phyloP scores from a whole-genome alignment of 768 basidiomycete species.

The Leccinellum luteum region DNA sequence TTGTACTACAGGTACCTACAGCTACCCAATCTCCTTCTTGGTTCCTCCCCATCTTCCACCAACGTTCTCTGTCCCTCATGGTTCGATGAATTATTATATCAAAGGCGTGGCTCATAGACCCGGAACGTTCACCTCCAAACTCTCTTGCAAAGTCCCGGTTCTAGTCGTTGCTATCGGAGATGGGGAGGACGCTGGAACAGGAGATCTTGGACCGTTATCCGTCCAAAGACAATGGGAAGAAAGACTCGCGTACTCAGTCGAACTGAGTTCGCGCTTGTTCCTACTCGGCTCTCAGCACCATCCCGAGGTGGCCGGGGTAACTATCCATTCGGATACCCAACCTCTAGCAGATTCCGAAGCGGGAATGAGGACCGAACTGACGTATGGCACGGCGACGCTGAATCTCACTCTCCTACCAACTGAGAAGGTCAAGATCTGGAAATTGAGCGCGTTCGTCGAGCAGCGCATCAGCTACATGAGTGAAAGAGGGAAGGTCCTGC shows the following conservation, averaged over 20 bases:
- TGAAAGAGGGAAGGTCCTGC: neutral
- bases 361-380: slow-evolving; percentile 11
- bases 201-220: slow-evolving; percentile 72
- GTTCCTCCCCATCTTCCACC: slow-evolving; percentile 83
- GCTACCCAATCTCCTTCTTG: slow-evolving; percentile 90
- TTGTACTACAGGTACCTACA: slow-evolving; percentile 72
- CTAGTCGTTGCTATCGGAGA: slow-evolving; percentile 81
- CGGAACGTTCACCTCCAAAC: slow-evolving; percentile 78
- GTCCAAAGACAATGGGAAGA: slow-evolving; percentile 91
- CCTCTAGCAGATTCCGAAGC: neutral
- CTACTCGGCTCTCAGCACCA: slow-evolving; percentile 56
- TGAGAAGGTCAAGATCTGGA: slow-evolving; percentile 81
- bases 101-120: slow-evolving; percentile 84
- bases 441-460: slow-evolving; percentile 72
- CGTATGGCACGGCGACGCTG: slow-evolving; percentile 64
- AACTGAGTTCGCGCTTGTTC: slow-evolving; percentile 76
- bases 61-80: slow-evolving; percentile 69
- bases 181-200: slow-evolving; percentile 46
- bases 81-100: slow-evolving; percentile 74
- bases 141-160: slow-evolving; percentile 70
- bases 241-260: slow-evolving; percentile 80
- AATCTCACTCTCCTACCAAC: slow-evolving; percentile 82
- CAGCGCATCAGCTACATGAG: slow-evolving; percentile 30
- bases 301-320: neutral
- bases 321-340: neutral